A percentile compares a stretch with the other conserved stretches of the same genome.
Evolutionary conservation across 495 filamentous ascomycete species (phyloP).

Genomic region (Parmelia sp.): DNA sequence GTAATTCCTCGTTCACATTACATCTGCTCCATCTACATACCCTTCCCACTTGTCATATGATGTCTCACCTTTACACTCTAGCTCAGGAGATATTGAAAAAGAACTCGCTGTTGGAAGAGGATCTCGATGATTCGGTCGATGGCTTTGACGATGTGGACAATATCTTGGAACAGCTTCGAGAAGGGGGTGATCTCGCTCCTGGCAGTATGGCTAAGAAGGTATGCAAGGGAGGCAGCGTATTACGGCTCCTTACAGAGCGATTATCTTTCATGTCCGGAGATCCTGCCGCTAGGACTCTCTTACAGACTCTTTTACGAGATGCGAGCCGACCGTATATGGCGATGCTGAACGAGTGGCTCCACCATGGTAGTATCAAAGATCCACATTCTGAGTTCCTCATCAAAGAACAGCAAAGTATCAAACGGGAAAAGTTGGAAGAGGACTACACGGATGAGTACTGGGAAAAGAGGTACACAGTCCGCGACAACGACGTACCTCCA

Average conservation of each 20-base stretch:
- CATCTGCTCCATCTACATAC: constrained; percentile 90
- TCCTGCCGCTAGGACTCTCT: constrained; percentile 70
- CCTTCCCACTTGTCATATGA: constrained; percentile 79
- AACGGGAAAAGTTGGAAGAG: constrained; percentile 80
- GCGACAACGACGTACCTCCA: constrained; percentile 83
- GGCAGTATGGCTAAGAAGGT: constrained; percentile 82
- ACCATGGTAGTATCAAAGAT: constrained; percentile 91
- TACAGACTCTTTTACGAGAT: constrained; percentile 76
- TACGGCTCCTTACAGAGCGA: constrained; percentile 76
- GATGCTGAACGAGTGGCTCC: constrained; percentile 98
- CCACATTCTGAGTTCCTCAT: constrained; percentile 91
- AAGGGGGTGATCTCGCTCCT: constrained; percentile 68
- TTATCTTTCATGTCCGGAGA: constrained; percentile 87
- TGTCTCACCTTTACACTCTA: constrained; percentile 78
- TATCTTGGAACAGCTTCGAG: constrained; percentile 71
- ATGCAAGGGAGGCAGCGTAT: constrained; percentile 87
- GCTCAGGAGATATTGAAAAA: constrained; percentile 80
- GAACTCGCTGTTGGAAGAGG: constrained; percentile 82
- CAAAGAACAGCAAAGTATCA: constrained; percentile 92
- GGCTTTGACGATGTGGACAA: constrained; percentile 81
- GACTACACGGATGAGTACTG: constrained; percentile 99
- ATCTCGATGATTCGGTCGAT: constrained; percentile 75
- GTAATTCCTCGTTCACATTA: constrained; percentile 78
- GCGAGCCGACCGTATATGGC: constrained; percentile 91
- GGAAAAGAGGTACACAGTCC: constrained; percentile 94